Conservation (phyloP, 306 rosid species). For the Lablab purpureus region DNA sequence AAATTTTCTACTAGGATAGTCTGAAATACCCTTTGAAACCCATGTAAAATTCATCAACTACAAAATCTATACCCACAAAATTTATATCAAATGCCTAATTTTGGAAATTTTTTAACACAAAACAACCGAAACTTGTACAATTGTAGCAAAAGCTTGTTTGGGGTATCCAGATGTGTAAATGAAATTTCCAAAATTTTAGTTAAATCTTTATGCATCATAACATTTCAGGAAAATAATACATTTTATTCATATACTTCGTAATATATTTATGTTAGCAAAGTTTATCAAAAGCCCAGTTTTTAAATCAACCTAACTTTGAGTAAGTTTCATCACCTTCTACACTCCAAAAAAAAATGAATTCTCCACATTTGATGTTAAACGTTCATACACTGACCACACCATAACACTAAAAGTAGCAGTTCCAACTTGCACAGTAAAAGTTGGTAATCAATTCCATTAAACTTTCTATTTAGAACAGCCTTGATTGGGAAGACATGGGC, state of each 20-base stretch:
- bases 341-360: conserved; percentile 1
- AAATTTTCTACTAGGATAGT: background rate
- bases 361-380: conserved; percentile 5
- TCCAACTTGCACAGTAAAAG: conserved; percentile 32
- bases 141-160: conserved; percentile 3
- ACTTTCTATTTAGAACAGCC: conserved; percentile 16
- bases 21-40: conserved; percentile 31
- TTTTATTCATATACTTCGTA: conserved; percentile 9
- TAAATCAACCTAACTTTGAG: conserved; percentile 14
- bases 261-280: conserved; percentile 13
- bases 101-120: background rate
- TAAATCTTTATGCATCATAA: background rate
- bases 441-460: background rate
- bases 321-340: conserved; percentile 17
- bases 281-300: background rate
- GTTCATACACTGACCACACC: conserved; percentile 7
- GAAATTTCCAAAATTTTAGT: background rate
- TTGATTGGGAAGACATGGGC: conserved; percentile 13
- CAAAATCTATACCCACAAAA: conserved; percentile 31
- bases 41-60: conserved; percentile 14
- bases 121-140: conserved; percentile 35
- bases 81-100: conserved; percentile 28
- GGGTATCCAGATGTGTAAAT: conserved; percentile 26
- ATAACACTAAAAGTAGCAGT: conserved; percentile 34
- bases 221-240: conserved; percentile 23